A percentile compares a stretch with the other conserved stretches of the same genome.
phyloP scores from a whole-genome alignment of 139 green algal species.

The Desmodesmus armatus region DNA sequence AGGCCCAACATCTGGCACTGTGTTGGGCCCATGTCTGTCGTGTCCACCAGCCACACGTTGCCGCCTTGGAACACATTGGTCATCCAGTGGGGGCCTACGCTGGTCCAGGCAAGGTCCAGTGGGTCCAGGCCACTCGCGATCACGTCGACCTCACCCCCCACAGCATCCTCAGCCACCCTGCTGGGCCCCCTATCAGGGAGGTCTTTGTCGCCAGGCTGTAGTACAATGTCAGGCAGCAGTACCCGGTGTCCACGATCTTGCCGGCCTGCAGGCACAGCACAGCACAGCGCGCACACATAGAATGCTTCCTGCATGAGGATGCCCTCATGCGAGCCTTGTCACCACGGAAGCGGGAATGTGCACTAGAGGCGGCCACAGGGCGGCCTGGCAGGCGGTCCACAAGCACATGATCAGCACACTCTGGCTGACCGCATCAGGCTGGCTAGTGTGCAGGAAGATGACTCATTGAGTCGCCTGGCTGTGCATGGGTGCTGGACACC shows the following conservation, averaged over 20 bases:
- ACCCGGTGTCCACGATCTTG: neutral
- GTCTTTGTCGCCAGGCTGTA: neutral
- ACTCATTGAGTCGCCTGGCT: too few relatives aligned
- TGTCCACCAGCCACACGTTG: conserved; percentile 24
- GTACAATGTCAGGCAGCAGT: neutral
- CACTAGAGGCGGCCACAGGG: too few relatives aligned
- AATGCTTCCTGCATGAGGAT: neutral
- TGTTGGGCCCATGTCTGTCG: neutral
- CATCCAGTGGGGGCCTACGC: conserved; percentile 10
- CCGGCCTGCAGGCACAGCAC: neutral
- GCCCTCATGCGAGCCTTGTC: too few relatives aligned
- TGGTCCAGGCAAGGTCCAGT: neutral
- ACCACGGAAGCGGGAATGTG: too few relatives aligned
- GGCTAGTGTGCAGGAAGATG: neutral
- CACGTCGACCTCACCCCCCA: conserved; percentile 7
- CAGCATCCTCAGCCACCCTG: neutral
- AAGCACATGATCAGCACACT: neutral
- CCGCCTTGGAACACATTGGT: neutral
- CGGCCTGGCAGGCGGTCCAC: too few relatives aligned
- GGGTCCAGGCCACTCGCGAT: neutral
- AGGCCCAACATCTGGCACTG: conserved; percentile 7
- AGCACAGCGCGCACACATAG: neutral
- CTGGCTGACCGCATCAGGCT: neutral
- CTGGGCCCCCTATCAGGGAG: neutral
- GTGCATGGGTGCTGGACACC: too few relatives aligned